These are phyloP conservation scores for Phytopythium oedochilum DNA, from an alignment of 352 stramenopile species.

Conservation along the genomic window DNA sequence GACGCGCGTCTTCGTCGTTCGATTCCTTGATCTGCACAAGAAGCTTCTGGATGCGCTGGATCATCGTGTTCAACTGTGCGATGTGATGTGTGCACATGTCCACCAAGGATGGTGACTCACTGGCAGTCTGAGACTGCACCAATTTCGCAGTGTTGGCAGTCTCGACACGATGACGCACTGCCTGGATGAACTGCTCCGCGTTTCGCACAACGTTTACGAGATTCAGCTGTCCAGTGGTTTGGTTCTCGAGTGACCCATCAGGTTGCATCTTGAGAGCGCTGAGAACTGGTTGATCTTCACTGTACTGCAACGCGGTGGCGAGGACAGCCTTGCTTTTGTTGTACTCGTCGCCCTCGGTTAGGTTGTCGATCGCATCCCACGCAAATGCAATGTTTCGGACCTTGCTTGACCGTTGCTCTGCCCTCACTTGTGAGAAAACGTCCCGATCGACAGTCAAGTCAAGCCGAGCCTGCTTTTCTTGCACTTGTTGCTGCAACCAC, in stretches of 20 bases:
- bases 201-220: conserved; percentile 29
- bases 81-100: conserved; percentile 20
- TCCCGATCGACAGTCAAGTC: conserved; percentile 19
- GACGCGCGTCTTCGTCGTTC: conserved; percentile 28
- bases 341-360: conserved; percentile 13
- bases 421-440: conserved; percentile 27
- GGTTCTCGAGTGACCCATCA: conserved; percentile 9
- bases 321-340: conserved; percentile 21
- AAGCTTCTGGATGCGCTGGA: conserved; percentile 27
- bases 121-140: conserved; percentile 10
- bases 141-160: conserved; percentile 9
- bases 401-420: conserved; percentile 17
- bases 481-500: conserved; percentile 26
- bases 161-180: conserved; percentile 17
- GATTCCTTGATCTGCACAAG: conserved; percentile 23
- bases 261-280: conserved; percentile 16
- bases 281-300: conserved; percentile 28
- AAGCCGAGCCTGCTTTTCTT: conserved; percentile 34
- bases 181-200: conserved; percentile 27
- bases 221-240: conserved; percentile 11
- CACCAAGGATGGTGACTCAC: conserved; percentile 9
- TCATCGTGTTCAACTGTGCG: conserved; percentile 20
- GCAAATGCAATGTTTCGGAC: conserved; percentile 14
- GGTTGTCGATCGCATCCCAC: conserved; percentile 26
- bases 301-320: conserved; percentile 24